Evolutionary conservation across 768 basidiomycete species (phyloP), one percentile per base, ranked within the genome.

Genomic region (Leucosporidium scottii): DNA sequence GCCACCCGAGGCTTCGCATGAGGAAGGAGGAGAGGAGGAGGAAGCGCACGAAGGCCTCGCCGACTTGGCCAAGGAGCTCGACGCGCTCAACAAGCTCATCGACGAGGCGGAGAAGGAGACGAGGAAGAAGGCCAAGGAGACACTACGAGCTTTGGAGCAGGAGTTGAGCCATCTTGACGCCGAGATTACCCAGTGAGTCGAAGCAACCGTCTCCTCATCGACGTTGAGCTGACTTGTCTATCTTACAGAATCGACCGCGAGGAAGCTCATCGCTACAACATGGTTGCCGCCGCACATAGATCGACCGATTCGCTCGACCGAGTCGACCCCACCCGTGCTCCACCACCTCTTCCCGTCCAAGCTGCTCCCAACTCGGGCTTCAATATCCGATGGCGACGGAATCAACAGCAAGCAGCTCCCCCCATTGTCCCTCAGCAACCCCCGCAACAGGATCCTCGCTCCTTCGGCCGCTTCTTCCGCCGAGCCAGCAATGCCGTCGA

Each of bases 11-110:
- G n/a, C 39, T 47, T 8, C 36, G 57, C 47, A 10, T 25, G 48
- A 23, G 54, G 20, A 10, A 49, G 27, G 12, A 25, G n/a, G 59
- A 2, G 51, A 60, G 49, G 50, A 25, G 28, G 60, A 60, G n/a
- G 39, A 53, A 36, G 6, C 20, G 0, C 31, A 48, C 47, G 61
- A 53, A 50, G 61, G 36, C 13, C 44, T 72, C 6, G 59, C 65
- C 27, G 71, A 72, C 20, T 53, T 72, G 17, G 71, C 67, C 27
- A 61, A 59, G 36, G 71, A 72, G 51, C 57, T 72, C 17, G 71
- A 72, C 30, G 56, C 55, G 44, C 59, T 72, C 49, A 69, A 72
- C 57, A 68, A 66, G 50, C 56, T 56, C 20, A 72, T 72, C 31
- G 65, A 70, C 6, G 56, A 57, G 36, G 60, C 60, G n/a, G 67